Percentiles rank a stretch among this genome's conserved stretches.
These are phyloP conservation scores for Microdochium paspali DNA, from an alignment of 2,329 filamentous ascomycete genomes.

Conservation along the genomic window DNA sequence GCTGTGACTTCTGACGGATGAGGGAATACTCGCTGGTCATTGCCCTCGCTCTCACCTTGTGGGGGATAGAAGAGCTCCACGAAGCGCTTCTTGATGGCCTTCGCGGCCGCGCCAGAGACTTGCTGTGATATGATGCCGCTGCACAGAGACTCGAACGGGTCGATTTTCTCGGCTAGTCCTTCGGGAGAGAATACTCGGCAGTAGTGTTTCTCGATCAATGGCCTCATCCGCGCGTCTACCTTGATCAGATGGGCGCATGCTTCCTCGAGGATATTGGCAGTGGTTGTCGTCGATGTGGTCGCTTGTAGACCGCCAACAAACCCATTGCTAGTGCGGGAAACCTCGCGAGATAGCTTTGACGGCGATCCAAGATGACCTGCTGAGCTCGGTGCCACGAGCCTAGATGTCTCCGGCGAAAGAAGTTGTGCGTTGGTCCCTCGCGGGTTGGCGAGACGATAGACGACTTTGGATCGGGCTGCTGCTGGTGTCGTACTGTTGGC, in stretches of 20 bases:
- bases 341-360: constrained; percentile 30
- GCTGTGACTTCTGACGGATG: constrained; percentile 62
- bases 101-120: constrained; percentile 86
- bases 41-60: constrained; percentile 16
- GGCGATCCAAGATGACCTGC: constrained; percentile 34
- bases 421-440: constrained; percentile 60
- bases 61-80: constrained; percentile 53
- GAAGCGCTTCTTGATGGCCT: constrained; percentile 81
- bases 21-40: constrained; percentile 47
- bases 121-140: constrained; percentile 94
- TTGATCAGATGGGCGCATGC: constrained; percentile 66
- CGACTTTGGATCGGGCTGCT: constrained; percentile 25
- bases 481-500: constrained; percentile 8
- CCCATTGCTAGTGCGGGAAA: constrained; percentile 24
- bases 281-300: constrained; percentile 47
- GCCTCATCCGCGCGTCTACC: constrained; percentile 62
- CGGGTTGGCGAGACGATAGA: constrained; percentile 51
- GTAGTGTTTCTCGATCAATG: constrained; percentile 62
- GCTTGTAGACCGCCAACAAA: constrained; percentile 26
- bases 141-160: constrained; percentile 76
- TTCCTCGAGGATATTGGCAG: constrained; percentile 62
- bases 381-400: constrained; percentile 44
- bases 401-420: constrained; percentile 61
- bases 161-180: constrained; percentile 73
- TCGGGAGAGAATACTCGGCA: constrained; percentile 75